A percentile compares a stretch with the other conserved stretches of the same genome.
Evolutionary conservation across 2,329 filamentous ascomycete genomes (phyloP).

Genomic region (Fusarium nanum): DNA sequence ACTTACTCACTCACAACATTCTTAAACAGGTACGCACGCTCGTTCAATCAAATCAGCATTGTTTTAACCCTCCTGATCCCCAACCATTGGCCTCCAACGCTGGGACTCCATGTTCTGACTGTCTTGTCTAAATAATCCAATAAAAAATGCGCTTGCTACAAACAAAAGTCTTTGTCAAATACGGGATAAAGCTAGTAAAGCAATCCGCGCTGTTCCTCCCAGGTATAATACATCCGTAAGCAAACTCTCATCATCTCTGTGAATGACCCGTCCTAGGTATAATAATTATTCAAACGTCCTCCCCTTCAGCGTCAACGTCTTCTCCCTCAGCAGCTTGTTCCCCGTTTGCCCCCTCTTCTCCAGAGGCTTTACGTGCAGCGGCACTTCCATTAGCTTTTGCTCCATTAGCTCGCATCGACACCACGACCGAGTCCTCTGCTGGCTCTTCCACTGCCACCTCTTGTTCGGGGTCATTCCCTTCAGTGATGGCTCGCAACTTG

Average conservation of each 20-base stretch:
- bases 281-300: conserved; percentile 46
- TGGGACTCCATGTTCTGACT: conserved; percentile 2
- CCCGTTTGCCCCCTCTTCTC: conserved; percentile 15
- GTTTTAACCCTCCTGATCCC: conserved; percentile 4
- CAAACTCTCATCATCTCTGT: not conserved
- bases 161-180: conserved; percentile 17
- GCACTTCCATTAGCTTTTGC: conserved; percentile 32
- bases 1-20: not conserved
- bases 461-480: conserved; percentile 30
- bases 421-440: conserved; percentile 51
- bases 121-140: conserved; percentile 28
- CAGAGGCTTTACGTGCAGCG: conserved; percentile 23
- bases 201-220: conserved; percentile 28
- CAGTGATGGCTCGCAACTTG: conserved; percentile 26
- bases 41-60: conserved; percentile 7
- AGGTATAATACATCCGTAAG: conserved; percentile 41
- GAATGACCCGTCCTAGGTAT: conserved; percentile 6
- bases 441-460: conserved; percentile 34
- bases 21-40: conserved; percentile 2
- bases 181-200: conserved; percentile 21
- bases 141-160: conserved; percentile 37
- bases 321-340: conserved; percentile 34
- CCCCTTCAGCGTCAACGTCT: conserved; percentile 52
- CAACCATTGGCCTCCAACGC: conserved; percentile 8
- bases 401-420: conserved; percentile 43